Conservation (phyloP, 441 rosid species). For the Metrosideros polymorpha region DNA sequence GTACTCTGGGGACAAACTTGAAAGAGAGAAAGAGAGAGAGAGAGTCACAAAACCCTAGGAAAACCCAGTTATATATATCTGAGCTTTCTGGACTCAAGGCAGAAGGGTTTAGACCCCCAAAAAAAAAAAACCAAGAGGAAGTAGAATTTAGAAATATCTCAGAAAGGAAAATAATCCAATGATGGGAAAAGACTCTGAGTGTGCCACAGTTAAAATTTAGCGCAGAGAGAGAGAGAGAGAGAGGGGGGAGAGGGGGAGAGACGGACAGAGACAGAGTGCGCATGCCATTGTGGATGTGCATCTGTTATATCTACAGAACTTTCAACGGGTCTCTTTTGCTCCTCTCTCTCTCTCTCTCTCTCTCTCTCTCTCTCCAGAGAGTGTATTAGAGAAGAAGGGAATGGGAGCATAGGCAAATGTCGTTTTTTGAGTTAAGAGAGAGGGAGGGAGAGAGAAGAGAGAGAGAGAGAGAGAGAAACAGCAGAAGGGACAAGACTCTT, state of each 20-base stretch:
- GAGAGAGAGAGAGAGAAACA: background rate
- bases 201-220: background rate
- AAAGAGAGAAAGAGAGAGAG: background rate
- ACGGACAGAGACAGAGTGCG: background rate
- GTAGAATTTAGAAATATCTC: background rate
- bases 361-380: background rate
- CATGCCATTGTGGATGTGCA: background rate
- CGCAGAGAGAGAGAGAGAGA: background rate
- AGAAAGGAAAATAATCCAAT: slow-evolving; percentile 8
- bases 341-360: background rate
- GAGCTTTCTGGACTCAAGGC: background rate
- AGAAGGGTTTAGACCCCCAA: background rate
- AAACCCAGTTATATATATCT: slow-evolving; percentile 3
- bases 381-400: background rate
- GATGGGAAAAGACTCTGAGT: background rate
- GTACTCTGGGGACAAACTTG: background rate
- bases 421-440: background rate
- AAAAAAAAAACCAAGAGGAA: background rate
- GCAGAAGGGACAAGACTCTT: slow-evolving; percentile 17
- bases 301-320: background rate
- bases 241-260: slow-evolving; percentile 1
- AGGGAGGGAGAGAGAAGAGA: too few species aligned
- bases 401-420: background rate
- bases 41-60: slow-evolving; percentile 19
- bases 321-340: background rate